phyloP scores from a whole-genome alignment of 129 eudicot genomes.

The Arctium lappa region DNA sequence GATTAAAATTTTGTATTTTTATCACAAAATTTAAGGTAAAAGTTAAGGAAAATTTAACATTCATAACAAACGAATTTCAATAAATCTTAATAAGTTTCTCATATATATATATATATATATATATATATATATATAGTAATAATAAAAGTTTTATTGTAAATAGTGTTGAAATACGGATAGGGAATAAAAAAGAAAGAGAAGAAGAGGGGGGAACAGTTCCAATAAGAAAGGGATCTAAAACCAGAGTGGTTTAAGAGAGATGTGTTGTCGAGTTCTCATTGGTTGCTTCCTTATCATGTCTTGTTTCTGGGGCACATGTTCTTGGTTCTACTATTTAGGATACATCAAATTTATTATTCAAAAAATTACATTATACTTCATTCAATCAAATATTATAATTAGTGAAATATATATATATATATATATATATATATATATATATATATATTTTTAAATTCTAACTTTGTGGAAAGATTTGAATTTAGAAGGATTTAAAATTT shows the following conservation, averaged over 20 bases:
- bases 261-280: constrained; percentile 25
- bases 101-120: too few relatives aligned
- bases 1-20: not conserved
- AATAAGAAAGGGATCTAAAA: constrained; percentile 17
- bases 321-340: not conserved
- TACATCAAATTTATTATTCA: not conserved
- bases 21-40: not conserved
- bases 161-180: not conserved
- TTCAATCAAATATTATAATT: too few relatives aligned
- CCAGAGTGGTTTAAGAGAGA: constrained; percentile 8
- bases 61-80: too few relatives aligned
- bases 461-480: too few relatives aligned
- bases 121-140: too few relatives aligned
- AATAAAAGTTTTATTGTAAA: not conserved
- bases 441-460: too few relatives aligned
- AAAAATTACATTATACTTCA: not conserved
- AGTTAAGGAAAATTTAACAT: not conserved
- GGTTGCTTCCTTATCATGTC: constrained; percentile 18
- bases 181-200: constrained; percentile 13
- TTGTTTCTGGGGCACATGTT: constrained; percentile 19
- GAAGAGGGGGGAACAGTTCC: constrained; percentile 12
- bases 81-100: too few relatives aligned
- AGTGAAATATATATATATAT: too few relatives aligned
- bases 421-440: too few relatives aligned
- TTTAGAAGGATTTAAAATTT: too few relatives aligned